A percentile compares a stretch with the other conserved stretches of the same genome.
Conservation (phyloP, 495 filamentous ascomycete species). For the Tuber borchii region DNA sequence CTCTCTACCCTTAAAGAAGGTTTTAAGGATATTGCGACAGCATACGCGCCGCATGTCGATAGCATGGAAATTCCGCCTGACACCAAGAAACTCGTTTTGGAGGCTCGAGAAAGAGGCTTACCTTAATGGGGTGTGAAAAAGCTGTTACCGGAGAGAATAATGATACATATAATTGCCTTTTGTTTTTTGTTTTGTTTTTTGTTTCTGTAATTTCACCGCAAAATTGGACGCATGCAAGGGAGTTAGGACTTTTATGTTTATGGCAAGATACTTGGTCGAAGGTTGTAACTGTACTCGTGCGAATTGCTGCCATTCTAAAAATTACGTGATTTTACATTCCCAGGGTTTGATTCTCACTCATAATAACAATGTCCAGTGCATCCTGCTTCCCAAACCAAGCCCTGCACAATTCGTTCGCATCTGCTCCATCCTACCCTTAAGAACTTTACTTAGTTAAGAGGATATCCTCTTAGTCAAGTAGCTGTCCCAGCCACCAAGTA, state of each 20-base stretch:
- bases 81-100: constrained; percentile 24
- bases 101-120: constrained; percentile 40
- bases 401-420: neutral
- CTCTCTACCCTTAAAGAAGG: constrained; percentile 40
- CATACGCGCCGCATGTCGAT: constrained; percentile 33
- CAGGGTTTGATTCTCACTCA: neutral
- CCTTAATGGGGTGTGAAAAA: neutral
- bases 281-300: neutral
- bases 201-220: neutral
- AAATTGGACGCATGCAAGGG: neutral
- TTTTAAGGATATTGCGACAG: constrained; percentile 32
- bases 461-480: neutral
- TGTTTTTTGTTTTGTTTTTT: neutral
- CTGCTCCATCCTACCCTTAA: neutral
- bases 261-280: neutral
- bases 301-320: neutral
- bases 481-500: neutral
- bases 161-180: neutral
- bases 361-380: neutral
- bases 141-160: neutral
- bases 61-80: constrained; percentile 28
- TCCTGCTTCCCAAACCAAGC: neutral
- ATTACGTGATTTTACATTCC: neutral
- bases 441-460: neutral
- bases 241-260: neutral